Percentiles rank a stretch among this genome's conserved stretches.
These are phyloP conservation scores for Chlorella sp. DNA, from an alignment of 139 green algal genomes.

Conservation along the genomic window DNA sequence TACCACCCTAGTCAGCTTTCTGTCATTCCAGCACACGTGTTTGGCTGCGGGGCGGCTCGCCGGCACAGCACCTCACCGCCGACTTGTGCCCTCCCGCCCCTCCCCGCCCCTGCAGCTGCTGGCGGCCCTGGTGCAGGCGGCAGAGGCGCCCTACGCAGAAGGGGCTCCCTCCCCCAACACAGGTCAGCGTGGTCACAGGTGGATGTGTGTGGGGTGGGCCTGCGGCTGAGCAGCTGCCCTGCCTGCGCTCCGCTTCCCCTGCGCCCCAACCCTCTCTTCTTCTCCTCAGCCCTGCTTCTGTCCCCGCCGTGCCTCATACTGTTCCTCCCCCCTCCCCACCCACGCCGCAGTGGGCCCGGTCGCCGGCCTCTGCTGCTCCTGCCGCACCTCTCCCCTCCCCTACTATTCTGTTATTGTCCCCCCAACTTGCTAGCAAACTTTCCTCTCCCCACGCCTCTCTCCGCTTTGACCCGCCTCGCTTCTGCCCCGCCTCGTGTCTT, in stretches of 20 bases:
- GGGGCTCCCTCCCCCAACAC: constrained; percentile 9
- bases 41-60: too few relatives aligned
- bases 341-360: constrained; percentile 76
- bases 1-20: too few relatives aligned
- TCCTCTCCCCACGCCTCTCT: too few relatives aligned
- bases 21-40: too few relatives aligned
- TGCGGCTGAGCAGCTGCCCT: too few relatives aligned
- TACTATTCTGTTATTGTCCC: too few relatives aligned
- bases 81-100: background rate
- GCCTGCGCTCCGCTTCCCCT: too few relatives aligned
- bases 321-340: background rate
- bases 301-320: background rate
- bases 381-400: constrained; percentile 65
- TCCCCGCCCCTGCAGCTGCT: constrained; percentile 31
- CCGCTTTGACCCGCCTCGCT: too few relatives aligned
- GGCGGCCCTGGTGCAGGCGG: constrained; percentile 1
- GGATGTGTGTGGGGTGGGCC: background rate
- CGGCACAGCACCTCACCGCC: too few relatives aligned
- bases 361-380: constrained; percentile 95
- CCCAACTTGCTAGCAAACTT: too few relatives aligned
- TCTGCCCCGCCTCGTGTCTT: too few relatives aligned
- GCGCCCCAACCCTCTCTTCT: too few relatives aligned
- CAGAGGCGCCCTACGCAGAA: background rate
- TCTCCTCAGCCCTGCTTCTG: background rate
- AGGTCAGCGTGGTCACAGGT: background rate